Conservation (phyloP, 306 rosid species). For the Aeschynomene evenia region DNA sequence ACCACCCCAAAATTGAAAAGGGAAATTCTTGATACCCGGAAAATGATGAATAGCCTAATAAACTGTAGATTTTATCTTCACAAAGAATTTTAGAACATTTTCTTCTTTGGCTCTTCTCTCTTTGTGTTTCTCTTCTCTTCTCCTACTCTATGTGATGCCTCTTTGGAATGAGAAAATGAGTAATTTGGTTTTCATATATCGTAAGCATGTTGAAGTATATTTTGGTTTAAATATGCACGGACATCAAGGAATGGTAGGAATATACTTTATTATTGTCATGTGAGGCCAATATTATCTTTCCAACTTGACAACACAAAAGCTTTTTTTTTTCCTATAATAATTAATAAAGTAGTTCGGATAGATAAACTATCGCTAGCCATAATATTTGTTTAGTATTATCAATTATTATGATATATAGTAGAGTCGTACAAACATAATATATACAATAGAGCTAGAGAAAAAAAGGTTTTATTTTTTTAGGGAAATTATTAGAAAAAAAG, state of each 20-base stretch:
- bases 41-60: neutral
- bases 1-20: conserved; percentile 24
- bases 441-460: neutral
- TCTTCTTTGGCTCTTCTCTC: conserved; percentile 22
- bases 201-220: conserved; percentile 36
- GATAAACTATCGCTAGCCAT: conserved; percentile 9
- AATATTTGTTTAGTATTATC: conserved; percentile 9
- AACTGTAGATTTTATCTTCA: conserved; percentile 33
- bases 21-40: conserved; percentile 23
- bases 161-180: conserved; percentile 36
- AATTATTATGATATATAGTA: neutral
- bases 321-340: neutral
- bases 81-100: conserved; percentile 16
- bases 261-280: conserved; percentile 48
- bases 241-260: conserved; percentile 40
- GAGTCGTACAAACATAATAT: conserved; percentile 17
- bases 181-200: conserved; percentile 36
- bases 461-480: neutral
- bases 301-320: conserved; percentile 29
- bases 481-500: conserved; percentile 17
- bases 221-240: conserved; percentile 43
- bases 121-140: neutral
- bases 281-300: conserved; percentile 42
- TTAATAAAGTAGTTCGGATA: conserved; percentile 6
- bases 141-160: neutral